Evolutionary conservation across 805 yeast genomes (phyloP).

Genomic region (Kluyveromyces starmeri): DNA sequence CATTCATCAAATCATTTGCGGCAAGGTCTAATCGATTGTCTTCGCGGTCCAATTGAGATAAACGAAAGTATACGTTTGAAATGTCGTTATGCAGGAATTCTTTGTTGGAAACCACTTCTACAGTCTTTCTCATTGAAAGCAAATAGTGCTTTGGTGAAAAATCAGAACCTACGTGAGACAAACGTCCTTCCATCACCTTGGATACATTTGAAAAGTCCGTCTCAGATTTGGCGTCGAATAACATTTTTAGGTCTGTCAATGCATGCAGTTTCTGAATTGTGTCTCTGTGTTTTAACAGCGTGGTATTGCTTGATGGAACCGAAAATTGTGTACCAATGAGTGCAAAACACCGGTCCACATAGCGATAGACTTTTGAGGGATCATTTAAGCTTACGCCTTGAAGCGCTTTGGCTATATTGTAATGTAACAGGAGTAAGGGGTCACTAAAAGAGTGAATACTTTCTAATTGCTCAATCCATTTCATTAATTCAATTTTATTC

Average conservation of each 20-base stretch:
- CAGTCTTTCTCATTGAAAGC: slow-evolving; percentile 50
- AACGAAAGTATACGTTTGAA: slow-evolving; percentile 46
- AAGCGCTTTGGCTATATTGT: slow-evolving; percentile 59
- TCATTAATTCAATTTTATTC: slow-evolving; percentile 36
- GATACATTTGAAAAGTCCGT: slow-evolving; percentile 11
- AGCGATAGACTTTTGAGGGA: slow-evolving; percentile 27
- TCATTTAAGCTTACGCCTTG: slow-evolving; percentile 34
- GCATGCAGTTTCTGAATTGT: slow-evolving; percentile 50
- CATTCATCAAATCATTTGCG: slow-evolving; percentile 54
- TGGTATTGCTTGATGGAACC: slow-evolving; percentile 37
- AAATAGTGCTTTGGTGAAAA: slow-evolving; percentile 54
- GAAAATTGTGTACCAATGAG: slow-evolving; percentile 55
- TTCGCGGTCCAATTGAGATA: slow-evolving; percentile 58
- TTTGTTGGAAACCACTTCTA: slow-evolving; percentile 23
- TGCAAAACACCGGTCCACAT: slow-evolving; percentile 43
- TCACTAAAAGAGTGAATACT: slow-evolving; percentile 36
- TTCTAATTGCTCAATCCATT: slow-evolving; percentile 54
- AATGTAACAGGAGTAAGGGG: slow-evolving; percentile 44
- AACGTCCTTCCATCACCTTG: slow-evolving; percentile 18
- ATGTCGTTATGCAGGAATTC: slow-evolving; percentile 24
- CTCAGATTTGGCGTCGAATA: slow-evolving; percentile 22
- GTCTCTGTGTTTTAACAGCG: slow-evolving; percentile 42
- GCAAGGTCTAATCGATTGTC: slow-evolving; percentile 66
- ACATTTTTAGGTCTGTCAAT: slow-evolving; percentile 44
- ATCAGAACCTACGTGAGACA: slow-evolving; percentile 36